These are phyloP conservation scores for Taphrina deformans DNA, from an alignment of 1,139 yeast species.

Conservation along the genomic window DNA sequence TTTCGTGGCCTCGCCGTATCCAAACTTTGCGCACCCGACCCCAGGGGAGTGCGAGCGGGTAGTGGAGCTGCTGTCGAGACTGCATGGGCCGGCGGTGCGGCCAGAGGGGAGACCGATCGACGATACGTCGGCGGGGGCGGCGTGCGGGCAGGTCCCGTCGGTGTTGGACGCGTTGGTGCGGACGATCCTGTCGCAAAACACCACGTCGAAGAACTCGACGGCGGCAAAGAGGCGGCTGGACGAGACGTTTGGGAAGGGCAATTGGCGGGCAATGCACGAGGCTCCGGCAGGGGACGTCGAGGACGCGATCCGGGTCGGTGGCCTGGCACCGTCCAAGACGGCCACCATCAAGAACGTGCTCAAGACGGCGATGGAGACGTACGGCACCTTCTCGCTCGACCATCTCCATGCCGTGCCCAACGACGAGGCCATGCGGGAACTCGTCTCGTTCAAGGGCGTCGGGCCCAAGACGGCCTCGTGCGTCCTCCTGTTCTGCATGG, in stretches of 20 bases:
- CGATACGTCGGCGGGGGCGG: constrained; percentile 23
- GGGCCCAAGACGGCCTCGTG: constrained; percentile 35
- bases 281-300: constrained; percentile 21
- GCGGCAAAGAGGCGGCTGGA: constrained; percentile 21
- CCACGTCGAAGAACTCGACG: constrained; percentile 28
- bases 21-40: constrained; percentile 25
- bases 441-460: constrained; percentile 30
- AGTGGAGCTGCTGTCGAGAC: constrained; percentile 12
- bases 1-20: constrained; percentile 24
- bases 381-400: constrained; percentile 27
- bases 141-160: constrained; percentile 33
- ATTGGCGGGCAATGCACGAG: constrained; percentile 28
- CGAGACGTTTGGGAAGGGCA: constrained; percentile 22
- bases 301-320: constrained; percentile 27
- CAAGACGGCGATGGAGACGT: constrained; percentile 1
- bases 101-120: constrained; percentile 17
- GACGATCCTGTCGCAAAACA: constrained; percentile 31
- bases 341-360: constrained; percentile 30
- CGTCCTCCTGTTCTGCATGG: constrained; percentile 31
- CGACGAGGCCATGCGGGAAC: constrained; percentile 32
- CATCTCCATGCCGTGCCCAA: constrained; percentile 26
- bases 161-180: constrained; percentile 33
- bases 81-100: constrained; percentile 25
- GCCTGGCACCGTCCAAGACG: constrained; percentile 32
- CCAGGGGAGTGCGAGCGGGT: constrained; percentile 25